Evolutionary conservation across 495 filamentous ascomycete genomes (phyloP).

Genomic region (Penicillium waksmanii): DNA sequence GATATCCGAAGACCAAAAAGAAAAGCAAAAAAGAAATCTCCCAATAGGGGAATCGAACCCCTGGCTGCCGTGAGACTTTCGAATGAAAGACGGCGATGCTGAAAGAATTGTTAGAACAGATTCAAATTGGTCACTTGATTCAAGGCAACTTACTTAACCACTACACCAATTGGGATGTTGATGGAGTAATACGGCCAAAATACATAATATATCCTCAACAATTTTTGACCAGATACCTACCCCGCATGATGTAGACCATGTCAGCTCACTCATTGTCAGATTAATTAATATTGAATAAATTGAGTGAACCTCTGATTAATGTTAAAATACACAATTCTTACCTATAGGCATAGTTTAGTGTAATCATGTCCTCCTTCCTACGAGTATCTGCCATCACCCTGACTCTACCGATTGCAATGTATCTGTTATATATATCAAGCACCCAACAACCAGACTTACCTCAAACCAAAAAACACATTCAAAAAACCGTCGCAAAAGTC

Average conservation of each 20-base stretch:
- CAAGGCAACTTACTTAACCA: background rate
- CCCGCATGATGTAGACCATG: background rate
- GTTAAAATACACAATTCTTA: too few relatives aligned
- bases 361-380: background rate
- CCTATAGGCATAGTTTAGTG: too few relatives aligned
- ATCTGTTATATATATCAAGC: background rate
- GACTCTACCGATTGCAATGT: background rate
- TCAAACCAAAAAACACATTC: background rate
- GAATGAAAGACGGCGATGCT: slow-evolving; percentile 5
- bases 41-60: slow-evolving; percentile 4
- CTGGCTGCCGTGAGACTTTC: background rate
- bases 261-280: too few relatives aligned
- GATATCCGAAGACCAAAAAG: background rate
- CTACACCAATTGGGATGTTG: slow-evolving; percentile 2
- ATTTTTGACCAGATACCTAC: background rate
- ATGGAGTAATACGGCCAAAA: background rate
- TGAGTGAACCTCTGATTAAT: too few relatives aligned
- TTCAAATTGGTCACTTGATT: background rate
- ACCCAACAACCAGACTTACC: background rate
- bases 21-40: slow-evolving; percentile 1
- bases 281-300: too few relatives aligned
- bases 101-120: background rate
- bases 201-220: too few relatives aligned
- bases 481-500: background rate
- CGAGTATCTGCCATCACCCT: background rate